Percentiles rank a stretch among this genome's conserved stretches.
phyloP scores from a whole-genome alignment of 768 basidiomycete genomes.

The Dacryopinax primogenitus region DNA sequence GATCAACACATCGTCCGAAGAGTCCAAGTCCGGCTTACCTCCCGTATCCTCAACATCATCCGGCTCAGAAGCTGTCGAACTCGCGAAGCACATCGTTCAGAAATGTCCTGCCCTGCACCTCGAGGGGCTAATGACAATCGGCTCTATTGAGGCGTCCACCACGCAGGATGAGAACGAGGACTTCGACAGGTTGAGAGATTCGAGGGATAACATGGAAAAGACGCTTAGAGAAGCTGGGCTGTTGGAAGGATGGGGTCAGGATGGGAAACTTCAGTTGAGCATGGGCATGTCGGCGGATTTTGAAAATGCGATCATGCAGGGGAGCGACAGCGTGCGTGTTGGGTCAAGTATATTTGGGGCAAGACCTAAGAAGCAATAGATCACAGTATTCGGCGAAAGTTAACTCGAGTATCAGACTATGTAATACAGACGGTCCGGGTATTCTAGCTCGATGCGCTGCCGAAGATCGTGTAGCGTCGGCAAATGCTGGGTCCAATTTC shows the following conservation, averaged over 20 bases:
- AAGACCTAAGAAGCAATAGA: slow-evolving; percentile 40
- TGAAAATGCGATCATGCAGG: slow-evolving; percentile 67
- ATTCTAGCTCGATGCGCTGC: slow-evolving; percentile 26
- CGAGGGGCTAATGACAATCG: slow-evolving; percentile 94
- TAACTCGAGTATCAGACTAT: neutral
- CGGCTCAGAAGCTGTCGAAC: slow-evolving; percentile 42
- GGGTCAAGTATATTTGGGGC: slow-evolving; percentile 83
- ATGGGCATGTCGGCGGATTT: slow-evolving; percentile 99
- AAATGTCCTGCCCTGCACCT: slow-evolving; percentile 64
- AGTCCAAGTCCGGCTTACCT: slow-evolving; percentile 71
- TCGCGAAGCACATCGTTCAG: slow-evolving; percentile 57
- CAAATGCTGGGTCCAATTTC: slow-evolving; percentile 87
- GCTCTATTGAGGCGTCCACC: slow-evolving; percentile 62
- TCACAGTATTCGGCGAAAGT: neutral
- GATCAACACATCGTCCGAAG: slow-evolving; percentile 92
- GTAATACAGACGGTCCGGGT: neutral
- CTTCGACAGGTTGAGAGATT: slow-evolving; percentile 55
- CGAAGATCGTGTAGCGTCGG: slow-evolving; percentile 86
- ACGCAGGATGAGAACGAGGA: slow-evolving; percentile 46
- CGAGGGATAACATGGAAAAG: slow-evolving; percentile 44
- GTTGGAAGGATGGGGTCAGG: slow-evolving; percentile 34
- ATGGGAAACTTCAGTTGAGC: slow-evolving; percentile 48
- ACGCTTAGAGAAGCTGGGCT: slow-evolving; percentile 28
- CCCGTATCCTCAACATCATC: slow-evolving; percentile 34
- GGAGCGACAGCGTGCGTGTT: slow-evolving; percentile 79